Evolutionary conservation across 345 rosid genomes (phyloP), one percentile per base, ranked within the genome.

Genomic region (Eucalyptus marginata): DNA sequence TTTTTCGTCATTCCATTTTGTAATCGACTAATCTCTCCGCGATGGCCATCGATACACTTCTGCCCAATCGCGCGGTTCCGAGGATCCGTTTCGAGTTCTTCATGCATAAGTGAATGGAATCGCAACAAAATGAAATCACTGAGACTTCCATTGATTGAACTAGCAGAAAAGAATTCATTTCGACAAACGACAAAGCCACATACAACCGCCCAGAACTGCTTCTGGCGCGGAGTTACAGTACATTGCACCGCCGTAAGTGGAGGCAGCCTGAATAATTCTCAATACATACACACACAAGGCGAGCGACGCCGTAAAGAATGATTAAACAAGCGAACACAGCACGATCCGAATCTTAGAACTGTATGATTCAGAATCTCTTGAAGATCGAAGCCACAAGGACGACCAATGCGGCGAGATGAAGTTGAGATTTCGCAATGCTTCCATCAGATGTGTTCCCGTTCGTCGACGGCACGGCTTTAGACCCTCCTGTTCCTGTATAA

Each of bases 401-500:
- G 71, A 86, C 62, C 25, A 91, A 29, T 5, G 86, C 15, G 44
- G 89, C 47, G 47, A 89, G 86, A 52, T 90, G 86, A 62, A 89
- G 81, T 49, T 87, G 86, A 88, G 46, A 43, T 29, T 90, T 91
- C 6, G 76, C 79, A 29, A 76, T 49, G 86, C 86, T 90, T 89
- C 92, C 93, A 85, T 87, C 86, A 29, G 92, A 90, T 50, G 88
- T 87, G 84, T 87, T 86, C 49, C 56, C 88, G 5, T 87, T 68
- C 80, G 89, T 40, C 51, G 89, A n/a, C 40, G 94, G 89, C 47
- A 44, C 88, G 13, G 89, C 86, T 87, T 89, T 91, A 2, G 94
- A 92, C 88, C 93, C 95, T 29, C n/a, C 52, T 71, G 86, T 88
- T 43, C 36, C 52, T 83, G 87, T 88, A 62, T n/a, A n/a, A n/a